A percentile compares a stretch with the other conserved stretches of the same genome.
phyloP scores from a whole-genome alignment of 108 stramenopile genomes.

The Aurantiochytrium sp. region DNA sequence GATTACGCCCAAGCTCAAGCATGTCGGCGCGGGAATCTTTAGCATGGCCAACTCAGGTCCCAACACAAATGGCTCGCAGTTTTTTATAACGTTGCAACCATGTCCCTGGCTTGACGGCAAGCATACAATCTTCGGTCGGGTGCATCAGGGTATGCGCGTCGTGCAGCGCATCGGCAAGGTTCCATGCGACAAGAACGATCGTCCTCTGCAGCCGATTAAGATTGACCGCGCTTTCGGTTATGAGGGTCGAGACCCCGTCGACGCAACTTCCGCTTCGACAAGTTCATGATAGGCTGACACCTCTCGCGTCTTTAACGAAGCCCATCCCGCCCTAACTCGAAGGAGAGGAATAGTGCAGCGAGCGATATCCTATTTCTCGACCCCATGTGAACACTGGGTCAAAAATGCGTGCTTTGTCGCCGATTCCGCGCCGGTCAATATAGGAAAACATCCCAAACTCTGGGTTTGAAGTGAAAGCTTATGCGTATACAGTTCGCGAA shows the following conservation, averaged over 20 bases:
- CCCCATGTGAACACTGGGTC: no score
- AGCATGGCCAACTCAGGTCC: slow-evolving; percentile 66
- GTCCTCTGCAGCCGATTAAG: not conserved
- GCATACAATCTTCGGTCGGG: slow-evolving; percentile 34
- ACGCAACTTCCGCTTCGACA: no score
- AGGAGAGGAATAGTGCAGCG: no score
- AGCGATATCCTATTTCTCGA: no score
- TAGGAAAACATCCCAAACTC: no score
- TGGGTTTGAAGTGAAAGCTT: no score
- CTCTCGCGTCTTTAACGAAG: no score
- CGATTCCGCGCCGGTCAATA: no score
- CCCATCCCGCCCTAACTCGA: no score
- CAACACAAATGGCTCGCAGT: slow-evolving; percentile 80
- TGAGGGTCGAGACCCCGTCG: not conserved
- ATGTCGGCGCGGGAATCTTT: slow-evolving; percentile 38
- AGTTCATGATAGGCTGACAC: not conserved
- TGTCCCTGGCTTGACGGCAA: slow-evolving; percentile 42
- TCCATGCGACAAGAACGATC: not conserved
- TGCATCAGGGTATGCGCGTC: slow-evolving; percentile 21
- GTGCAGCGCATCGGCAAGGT: slow-evolving; percentile 24
- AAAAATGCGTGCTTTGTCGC: no score
- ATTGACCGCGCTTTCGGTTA: not conserved
- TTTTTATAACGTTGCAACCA: slow-evolving; percentile 61
- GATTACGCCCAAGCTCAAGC: slow-evolving; percentile 27
- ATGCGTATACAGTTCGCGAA: no score